Percentiles rank a stretch among this genome's conserved stretches.
Evolutionary conservation across 129 eudicot species (phyloP).

Genomic region (Centrapalus pauciflorus): DNA sequence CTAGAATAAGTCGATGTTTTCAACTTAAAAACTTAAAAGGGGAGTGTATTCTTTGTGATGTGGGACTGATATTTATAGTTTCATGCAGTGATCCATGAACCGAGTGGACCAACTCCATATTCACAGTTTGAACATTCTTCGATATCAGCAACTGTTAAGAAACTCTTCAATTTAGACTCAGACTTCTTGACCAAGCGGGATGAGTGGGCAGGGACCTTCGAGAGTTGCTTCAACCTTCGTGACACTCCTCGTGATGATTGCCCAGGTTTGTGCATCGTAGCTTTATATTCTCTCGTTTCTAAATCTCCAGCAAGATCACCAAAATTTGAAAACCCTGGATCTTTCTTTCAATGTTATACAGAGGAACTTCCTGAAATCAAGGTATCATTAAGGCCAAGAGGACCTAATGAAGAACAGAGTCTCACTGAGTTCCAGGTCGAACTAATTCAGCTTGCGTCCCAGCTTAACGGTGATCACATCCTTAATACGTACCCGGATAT

Average conservation of each 20-base stretch:
- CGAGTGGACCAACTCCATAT: conserved; percentile 70
- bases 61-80: neutral
- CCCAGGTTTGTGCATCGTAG: conserved; percentile 58
- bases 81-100: conserved; percentile 77
- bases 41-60: no score
- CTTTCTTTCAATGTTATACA: conserved; percentile 11
- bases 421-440: conserved; percentile 88
- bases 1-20: no score
- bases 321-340: neutral
- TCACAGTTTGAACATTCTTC: conserved; percentile 95
- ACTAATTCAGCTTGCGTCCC: conserved; percentile 83
- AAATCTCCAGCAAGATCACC: no score
- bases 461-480: conserved; percentile 76
- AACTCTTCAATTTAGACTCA: conserved; percentile 75
- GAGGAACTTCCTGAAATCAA: conserved; percentile 69
- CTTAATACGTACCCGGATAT: conserved; percentile 74
- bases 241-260: conserved; percentile 81
- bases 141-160: conserved; percentile 81
- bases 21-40: no score
- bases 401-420: conserved; percentile 61
- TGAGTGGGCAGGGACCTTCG: conserved; percentile 96
- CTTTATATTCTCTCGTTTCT: neutral
- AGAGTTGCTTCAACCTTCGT: conserved; percentile 64
- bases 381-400: conserved; percentile 57
- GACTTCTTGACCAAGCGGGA: conserved; percentile 87